Conservation (phyloP, 2,329 filamentous ascomycete genomes). For the Neoscytalidium dimidiatum region DNA sequence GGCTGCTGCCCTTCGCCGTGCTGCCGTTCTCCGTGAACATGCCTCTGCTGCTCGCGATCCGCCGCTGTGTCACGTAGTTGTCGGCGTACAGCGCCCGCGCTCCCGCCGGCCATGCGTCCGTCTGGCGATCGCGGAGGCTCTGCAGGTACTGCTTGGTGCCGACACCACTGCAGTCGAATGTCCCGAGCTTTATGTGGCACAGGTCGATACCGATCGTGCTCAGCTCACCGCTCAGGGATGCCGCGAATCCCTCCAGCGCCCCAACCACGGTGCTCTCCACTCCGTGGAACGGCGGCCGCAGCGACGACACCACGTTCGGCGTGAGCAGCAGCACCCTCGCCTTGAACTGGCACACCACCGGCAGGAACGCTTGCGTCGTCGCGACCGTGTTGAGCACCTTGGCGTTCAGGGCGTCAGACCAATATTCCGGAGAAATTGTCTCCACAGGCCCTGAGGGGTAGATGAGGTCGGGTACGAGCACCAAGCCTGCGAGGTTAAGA, state of each 20-base stretch:
- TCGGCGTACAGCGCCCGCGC: slow-evolving; percentile 37
- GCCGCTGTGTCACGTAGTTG: slow-evolving; percentile 40
- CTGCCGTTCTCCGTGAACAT: slow-evolving; percentile 50
- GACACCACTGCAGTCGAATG: slow-evolving; percentile 78
- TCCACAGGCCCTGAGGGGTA: slow-evolving; percentile 84
- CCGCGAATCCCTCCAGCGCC: slow-evolving; percentile 82
- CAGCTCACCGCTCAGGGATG: slow-evolving; percentile 78
- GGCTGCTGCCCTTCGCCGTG: slow-evolving; percentile 63
- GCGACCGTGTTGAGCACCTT: slow-evolving; percentile 88
- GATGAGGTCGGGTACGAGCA: slow-evolving; percentile 77
- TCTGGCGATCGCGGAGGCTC: slow-evolving; percentile 34
- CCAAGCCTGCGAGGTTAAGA: slow-evolving; percentile 74
- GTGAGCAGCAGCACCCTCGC: slow-evolving; percentile 75
- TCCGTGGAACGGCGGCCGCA: slow-evolving; percentile 78
- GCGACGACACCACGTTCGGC: slow-evolving; percentile 76
- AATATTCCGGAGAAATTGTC: slow-evolving; percentile 78
- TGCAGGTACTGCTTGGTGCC: slow-evolving; percentile 44
- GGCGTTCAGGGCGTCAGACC: slow-evolving; percentile 89
- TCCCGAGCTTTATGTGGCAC: slow-evolving; percentile 86
- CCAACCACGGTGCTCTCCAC: slow-evolving; percentile 85
- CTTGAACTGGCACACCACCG: slow-evolving; percentile 54
- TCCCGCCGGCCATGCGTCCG: slow-evolving; percentile 39
- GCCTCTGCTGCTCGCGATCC: slow-evolving; percentile 52
- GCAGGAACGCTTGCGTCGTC: slow-evolving; percentile 82
- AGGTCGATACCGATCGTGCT: slow-evolving; percentile 74